Conservation (phyloP, 2,329 filamentous ascomycete species). For the Metarhizium humberi region DNA sequence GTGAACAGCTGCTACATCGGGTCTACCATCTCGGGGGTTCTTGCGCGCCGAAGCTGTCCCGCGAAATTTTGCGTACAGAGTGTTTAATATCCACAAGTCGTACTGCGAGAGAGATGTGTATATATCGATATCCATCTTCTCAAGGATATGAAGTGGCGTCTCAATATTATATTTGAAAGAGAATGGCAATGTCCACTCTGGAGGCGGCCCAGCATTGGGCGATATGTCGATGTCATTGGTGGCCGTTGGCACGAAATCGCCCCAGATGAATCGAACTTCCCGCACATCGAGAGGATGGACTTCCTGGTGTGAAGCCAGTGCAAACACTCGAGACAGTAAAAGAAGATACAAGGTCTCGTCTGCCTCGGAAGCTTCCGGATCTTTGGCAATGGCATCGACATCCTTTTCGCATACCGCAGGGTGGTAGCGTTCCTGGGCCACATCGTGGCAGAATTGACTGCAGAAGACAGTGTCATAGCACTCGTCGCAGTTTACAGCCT, state of each 20-base stretch:
- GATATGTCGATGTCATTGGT: conserved; percentile 45
- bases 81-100: conserved; percentile 82
- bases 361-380: conserved; percentile 49
- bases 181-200: conserved; percentile 63
- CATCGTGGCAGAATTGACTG: conserved; percentile 46
- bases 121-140: conserved; percentile 78
- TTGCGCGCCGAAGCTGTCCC: conserved; percentile 85
- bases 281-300: conserved; percentile 53
- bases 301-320: conserved; percentile 53
- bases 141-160: conserved; percentile 65
- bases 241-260: conserved; percentile 49
- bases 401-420: conserved; percentile 58
- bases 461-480: conserved; percentile 61
- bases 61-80: conserved; percentile 84
- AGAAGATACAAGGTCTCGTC: conserved; percentile 54
- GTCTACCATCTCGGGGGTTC: conserved; percentile 65
- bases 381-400: conserved; percentile 55
- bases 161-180: conserved; percentile 69
- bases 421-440: conserved; percentile 52
- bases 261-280: conserved; percentile 61
- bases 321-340: conserved; percentile 51
- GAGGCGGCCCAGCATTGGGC: conserved; percentile 45
- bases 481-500: conserved; percentile 45
- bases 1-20: conserved; percentile 88
- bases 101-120: conserved; percentile 49